A percentile compares a stretch with the other conserved stretches of the same genome.
Evolutionary conservation across 2,329 filamentous ascomycete species (phyloP).

Genomic region (Cladophialophora exuberans): DNA sequence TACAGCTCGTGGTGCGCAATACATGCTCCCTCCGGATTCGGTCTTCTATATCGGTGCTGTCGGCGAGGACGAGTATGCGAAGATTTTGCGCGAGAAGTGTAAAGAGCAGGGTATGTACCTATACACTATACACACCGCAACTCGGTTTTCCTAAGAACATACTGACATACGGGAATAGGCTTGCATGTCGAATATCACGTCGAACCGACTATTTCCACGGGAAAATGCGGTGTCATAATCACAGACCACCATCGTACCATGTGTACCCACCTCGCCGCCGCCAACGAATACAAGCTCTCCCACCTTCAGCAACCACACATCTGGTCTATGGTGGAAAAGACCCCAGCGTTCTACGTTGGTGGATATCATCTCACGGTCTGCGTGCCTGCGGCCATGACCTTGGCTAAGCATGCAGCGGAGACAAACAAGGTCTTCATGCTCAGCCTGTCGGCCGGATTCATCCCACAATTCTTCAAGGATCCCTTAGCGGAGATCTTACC

Average conservation of each 20-base stretch:
- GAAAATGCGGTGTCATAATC: slow-evolving; percentile 94
- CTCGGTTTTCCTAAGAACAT: neutral
- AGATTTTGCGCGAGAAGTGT: slow-evolving; percentile 83
- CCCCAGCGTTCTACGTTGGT: slow-evolving; percentile 83
- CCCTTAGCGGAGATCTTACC: slow-evolving; percentile 81
- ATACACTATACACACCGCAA: neutral
- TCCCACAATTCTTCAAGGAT: slow-evolving; percentile 97
- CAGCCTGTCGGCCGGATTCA: slow-evolving; percentile 93
- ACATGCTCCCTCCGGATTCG: slow-evolving; percentile 86
- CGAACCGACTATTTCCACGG: slow-evolving; percentile 80
- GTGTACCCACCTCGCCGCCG: slow-evolving; percentile 92
- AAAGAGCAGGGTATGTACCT: slow-evolving; percentile 78
- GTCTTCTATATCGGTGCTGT: slow-evolving; percentile 94
- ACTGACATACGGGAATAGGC: slow-evolving; percentile 16
- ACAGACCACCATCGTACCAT: slow-evolving; percentile 94
- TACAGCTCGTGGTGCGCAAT: slow-evolving; percentile 89
- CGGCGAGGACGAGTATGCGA: slow-evolving; percentile 93
- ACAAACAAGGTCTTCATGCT: slow-evolving; percentile 91
- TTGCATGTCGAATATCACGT: slow-evolving; percentile 88
- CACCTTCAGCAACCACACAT: slow-evolving; percentile 90
- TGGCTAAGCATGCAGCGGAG: slow-evolving; percentile 84
- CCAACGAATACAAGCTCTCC: slow-evolving; percentile 94
- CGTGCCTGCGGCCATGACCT: slow-evolving; percentile 83
- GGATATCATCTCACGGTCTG: slow-evolving; percentile 98
- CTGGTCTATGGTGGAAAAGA: slow-evolving; percentile 88